Conservation (phyloP, 345 rosid genomes). For the Conringia planisiliqua region DNA sequence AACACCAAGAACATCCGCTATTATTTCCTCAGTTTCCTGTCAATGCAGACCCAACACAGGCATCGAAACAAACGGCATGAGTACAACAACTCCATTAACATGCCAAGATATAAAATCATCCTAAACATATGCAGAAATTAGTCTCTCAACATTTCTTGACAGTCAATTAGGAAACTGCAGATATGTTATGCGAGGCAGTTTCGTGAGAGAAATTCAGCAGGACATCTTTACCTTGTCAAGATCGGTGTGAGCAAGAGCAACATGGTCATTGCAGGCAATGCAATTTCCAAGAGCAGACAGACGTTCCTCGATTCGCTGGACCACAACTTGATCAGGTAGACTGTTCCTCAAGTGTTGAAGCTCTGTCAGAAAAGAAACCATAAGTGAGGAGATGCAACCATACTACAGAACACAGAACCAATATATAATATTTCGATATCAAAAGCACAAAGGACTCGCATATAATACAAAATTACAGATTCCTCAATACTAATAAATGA, state of each 20-base stretch:
- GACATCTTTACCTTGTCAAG: constrained; percentile 48
- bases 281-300: constrained; percentile 95
- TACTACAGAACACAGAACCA: not conserved
- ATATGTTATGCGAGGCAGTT: not conserved
- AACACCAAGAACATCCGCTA: constrained; percentile 93
- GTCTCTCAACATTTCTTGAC: not conserved
- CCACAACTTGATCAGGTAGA: constrained; percentile 86
- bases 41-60: not conserved
- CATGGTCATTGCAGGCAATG: constrained; percentile 95
- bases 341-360: constrained; percentile 95
- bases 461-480: not conserved
- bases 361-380: constrained; percentile 41
- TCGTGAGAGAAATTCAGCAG: not conserved
- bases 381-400: constrained; percentile 6
- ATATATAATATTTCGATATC: not conserved
- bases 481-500: not conserved
- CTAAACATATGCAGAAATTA: not conserved
- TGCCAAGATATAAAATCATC: not conserved
- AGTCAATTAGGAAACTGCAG: not conserved
- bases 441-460: not conserved
- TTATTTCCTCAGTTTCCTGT: constrained; percentile 87
- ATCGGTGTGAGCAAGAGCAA: constrained; percentile 92
- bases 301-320: constrained; percentile 88
- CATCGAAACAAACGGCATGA: not conserved
- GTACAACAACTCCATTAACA: not conserved